phyloP scores from a whole-genome alignment of 2,329 filamentous ascomycete species.

The Bipolaris gigantea region DNA sequence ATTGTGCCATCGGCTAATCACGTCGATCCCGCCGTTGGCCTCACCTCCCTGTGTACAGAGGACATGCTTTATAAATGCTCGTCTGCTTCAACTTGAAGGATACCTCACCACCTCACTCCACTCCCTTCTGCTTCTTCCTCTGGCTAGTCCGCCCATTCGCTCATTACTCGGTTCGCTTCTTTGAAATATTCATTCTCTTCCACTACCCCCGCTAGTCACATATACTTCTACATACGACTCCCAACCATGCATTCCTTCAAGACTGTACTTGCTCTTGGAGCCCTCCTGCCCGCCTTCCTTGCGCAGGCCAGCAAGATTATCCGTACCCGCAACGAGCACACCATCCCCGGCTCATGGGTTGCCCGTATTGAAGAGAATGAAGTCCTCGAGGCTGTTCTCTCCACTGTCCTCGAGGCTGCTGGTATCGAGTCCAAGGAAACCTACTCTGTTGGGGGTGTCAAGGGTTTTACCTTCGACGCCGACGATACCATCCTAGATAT shows the following conservation, averaged over 20 bases:
- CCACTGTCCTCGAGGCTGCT: neutral
- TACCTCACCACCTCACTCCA: neutral
- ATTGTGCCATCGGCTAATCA: neutral
- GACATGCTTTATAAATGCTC: neutral
- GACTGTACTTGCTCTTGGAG: neutral
- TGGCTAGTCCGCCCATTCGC: neutral
- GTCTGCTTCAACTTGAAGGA: neutral
- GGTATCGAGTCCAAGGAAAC: neutral
- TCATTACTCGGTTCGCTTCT: neutral
- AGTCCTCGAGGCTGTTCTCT: neutral
- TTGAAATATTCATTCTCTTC: neutral
- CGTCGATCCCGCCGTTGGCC: neutral
- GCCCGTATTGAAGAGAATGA: neutral
- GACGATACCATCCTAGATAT: neutral
- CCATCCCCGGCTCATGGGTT: neutral
- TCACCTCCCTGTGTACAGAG: neutral
- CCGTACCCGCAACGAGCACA: neutral
- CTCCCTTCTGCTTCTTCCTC: neutral
- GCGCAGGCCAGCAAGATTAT: neutral
- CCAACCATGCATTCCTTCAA: neutral
- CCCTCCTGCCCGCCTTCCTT: neutral
- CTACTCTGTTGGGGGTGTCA: neutral
- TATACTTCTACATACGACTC: neutral
- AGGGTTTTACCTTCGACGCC: neutral
- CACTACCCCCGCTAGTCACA: neutral